Conservation (phyloP, 805 yeast species). For the Diddensiella caesifluorescens region DNA sequence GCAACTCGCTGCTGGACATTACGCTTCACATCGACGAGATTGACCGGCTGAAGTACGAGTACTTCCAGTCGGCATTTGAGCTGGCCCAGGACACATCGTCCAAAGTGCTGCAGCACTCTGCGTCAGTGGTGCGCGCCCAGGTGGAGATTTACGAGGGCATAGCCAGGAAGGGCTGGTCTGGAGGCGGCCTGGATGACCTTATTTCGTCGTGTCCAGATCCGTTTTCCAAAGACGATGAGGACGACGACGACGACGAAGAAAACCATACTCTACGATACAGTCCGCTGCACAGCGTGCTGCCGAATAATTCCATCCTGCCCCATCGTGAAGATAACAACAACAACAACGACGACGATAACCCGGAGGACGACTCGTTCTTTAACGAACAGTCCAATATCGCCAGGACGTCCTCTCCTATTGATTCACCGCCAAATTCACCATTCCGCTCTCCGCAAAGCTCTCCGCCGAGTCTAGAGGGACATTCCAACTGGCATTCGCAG, state of each 20-base stretch:
- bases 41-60: slow-evolving; percentile 68
- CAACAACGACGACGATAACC: background rate
- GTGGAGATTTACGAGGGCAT: slow-evolving; percentile 75
- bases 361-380: background rate
- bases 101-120: slow-evolving; percentile 48
- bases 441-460: background rate
- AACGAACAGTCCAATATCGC: slow-evolving; percentile 14
- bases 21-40: slow-evolving; percentile 75
- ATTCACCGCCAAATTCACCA: background rate
- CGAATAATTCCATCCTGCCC: slow-evolving; percentile 26
- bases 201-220: slow-evolving; percentile 64
- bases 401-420: slow-evolving; percentile 5
- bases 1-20: slow-evolving; percentile 58
- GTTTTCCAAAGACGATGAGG: slow-evolving; percentile 35
- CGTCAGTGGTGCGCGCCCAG: slow-evolving; percentile 69
- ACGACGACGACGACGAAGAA: slow-evolving; percentile 10
- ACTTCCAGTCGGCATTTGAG: slow-evolving; percentile 58
- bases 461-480: background rate
- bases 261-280: background rate
- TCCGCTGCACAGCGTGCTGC: slow-evolving; percentile 22
- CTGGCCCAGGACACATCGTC: slow-evolving; percentile 59
- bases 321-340: background rate
- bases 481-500: slow-evolving; percentile 1
- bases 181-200: slow-evolving; percentile 76
- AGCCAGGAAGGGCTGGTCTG: slow-evolving; percentile 81